Evolutionary conservation across 75 land plant species (phyloP).

Genomic region (Cupressus sempervirens): DNA sequence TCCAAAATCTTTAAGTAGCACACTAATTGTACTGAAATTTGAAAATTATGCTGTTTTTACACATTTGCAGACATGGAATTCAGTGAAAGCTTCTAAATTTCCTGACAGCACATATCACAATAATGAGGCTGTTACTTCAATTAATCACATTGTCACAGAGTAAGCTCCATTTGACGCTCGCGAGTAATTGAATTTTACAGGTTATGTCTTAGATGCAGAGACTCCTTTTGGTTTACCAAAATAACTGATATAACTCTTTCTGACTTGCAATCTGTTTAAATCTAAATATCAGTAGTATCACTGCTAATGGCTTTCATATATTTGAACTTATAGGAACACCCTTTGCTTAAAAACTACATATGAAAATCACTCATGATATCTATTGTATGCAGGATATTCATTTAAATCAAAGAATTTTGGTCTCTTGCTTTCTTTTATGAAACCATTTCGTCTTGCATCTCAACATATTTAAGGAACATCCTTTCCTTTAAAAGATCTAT

Average conservation of each 20-base stretch:
- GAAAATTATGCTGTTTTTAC: conserved; percentile 2
- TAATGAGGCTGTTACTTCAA: conserved; percentile 2
- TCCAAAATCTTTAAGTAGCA: neutral
- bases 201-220: neutral
- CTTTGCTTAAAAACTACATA: neutral
- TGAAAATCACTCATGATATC: neutral
- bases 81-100: conserved; percentile 7
- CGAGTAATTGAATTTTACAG: neutral
- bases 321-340: neutral
- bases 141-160: conserved; percentile 4
- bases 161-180: neutral
- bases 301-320: neutral
- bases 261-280: neutral
- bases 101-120: neutral
- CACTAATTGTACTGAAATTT: too few species aligned
- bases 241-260: neutral
- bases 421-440: neutral
- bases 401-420: neutral
- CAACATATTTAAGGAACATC: neutral
- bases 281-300: conserved; percentile 8
- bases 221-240: neutral
- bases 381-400: neutral
- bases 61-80: neutral
- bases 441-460: neutral
- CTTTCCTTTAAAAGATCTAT: neutral